phyloP scores from a whole-genome alignment of 2,329 filamentous ascomycete genomes.

The Sclerotinia spermophila region DNA sequence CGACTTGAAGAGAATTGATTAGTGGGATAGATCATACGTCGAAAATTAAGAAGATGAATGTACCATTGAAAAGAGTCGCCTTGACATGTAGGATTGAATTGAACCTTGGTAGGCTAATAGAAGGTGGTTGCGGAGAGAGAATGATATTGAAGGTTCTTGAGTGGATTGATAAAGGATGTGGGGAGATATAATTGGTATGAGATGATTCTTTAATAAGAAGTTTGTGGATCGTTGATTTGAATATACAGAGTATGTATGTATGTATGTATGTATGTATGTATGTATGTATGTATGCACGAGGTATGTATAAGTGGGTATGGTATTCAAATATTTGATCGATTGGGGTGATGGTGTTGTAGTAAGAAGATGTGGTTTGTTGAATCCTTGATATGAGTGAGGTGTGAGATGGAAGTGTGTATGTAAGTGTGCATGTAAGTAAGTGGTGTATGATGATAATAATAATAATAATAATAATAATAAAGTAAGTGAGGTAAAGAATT shows the following conservation, averaged over 20 bases:
- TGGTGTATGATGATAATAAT: neutral
- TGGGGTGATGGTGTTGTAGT: neutral
- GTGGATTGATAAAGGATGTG: neutral
- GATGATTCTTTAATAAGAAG: neutral
- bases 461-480: too few species aligned
- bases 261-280: neutral
- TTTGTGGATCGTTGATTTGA: neutral
- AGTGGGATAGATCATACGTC: slow-evolving; percentile 1
- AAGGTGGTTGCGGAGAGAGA: neutral
- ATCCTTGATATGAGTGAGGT: neutral
- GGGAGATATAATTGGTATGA: neutral
- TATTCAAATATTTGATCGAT: neutral
- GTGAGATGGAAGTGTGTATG: neutral
- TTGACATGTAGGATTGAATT: slow-evolving; percentile 23
- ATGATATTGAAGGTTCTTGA: neutral
- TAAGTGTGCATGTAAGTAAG: neutral
- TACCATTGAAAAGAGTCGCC: slow-evolving; percentile 33
- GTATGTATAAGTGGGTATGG: neutral
- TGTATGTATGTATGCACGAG: neutral
- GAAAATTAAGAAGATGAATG: slow-evolving; percentile 4
- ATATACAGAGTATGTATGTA: too few species aligned
- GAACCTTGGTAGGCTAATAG: neutral
- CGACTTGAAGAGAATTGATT: slow-evolving; percentile 26
- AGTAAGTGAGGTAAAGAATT: neutral
- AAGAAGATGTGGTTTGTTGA: neutral